Percentiles rank a stretch among this genome's conserved stretches.
phyloP scores from a whole-genome alignment of 2,329 filamentous ascomycete genomes.

The Beauveria varroae region DNA sequence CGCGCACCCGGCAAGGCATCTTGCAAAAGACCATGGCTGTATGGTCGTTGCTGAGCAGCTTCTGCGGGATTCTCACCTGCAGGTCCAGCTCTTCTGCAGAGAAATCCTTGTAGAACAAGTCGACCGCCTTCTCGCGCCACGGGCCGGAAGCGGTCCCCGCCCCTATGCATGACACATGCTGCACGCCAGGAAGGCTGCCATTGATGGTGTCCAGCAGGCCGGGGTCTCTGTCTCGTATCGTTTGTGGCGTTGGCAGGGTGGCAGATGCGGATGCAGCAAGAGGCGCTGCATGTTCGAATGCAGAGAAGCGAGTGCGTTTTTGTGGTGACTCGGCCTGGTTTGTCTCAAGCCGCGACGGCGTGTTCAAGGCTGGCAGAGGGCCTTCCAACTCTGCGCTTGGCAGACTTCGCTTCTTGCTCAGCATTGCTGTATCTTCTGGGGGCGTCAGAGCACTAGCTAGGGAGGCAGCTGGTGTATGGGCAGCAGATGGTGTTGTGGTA shows the following conservation, averaged over 20 bases:
- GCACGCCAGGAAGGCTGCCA: conserved; percentile 12
- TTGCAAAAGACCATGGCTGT: conserved; percentile 57
- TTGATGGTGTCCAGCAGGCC: neutral
- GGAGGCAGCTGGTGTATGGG: neutral
- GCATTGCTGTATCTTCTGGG: conserved; percentile 42
- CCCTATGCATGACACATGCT: conserved; percentile 36
- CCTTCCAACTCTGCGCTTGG: conserved; percentile 14
- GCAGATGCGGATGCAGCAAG: neutral
- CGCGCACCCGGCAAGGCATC: conserved; percentile 44
- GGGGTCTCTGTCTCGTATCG: neutral
- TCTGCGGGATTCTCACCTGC: conserved; percentile 52
- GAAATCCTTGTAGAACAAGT: conserved; percentile 53
- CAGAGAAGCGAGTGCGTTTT: conserved; percentile 7
- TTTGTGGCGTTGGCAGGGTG: neutral
- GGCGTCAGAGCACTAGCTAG: conserved; percentile 42
- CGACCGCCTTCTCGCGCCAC: conserved; percentile 52
- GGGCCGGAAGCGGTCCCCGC: conserved; percentile 30
- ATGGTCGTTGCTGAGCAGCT: conserved; percentile 49
- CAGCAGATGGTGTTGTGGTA: neutral
- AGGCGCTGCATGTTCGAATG: neutral
- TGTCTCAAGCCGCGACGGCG: neutral
- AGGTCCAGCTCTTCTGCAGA: conserved; percentile 48
- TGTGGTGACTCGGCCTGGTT: neutral
- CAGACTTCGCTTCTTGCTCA: conserved; percentile 36
- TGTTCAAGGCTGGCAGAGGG: neutral